Base-by-base conservation (phyloP, 2,329 filamentous ascomycete genomes). In the Ophiostoma triangulosporum region DNA sequence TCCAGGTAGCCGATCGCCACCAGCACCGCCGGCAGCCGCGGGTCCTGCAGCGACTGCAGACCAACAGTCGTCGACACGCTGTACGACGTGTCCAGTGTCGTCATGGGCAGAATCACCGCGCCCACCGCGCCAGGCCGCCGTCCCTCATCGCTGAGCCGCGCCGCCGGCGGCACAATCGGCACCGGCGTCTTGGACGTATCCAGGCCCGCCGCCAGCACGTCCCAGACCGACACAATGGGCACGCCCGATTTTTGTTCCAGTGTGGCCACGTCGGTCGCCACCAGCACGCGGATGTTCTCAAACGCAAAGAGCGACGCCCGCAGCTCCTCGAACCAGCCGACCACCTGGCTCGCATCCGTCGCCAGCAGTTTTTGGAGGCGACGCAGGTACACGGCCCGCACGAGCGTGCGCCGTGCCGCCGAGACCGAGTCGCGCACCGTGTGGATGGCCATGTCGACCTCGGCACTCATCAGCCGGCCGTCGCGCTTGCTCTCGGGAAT, bases 1-100 rank as follows among this genome's bases (percentile, higher is more conserved):
- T 96, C 90, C 57, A 98, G 83, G 64, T 96, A 97, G 20, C 89
- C 83, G 50, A 89, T 80, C 1, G 91, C 89, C 7, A 98, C 90
- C 66, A 95, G 80, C 51, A 95, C 76, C 2, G 90, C 83, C 0
- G 93, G 89, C 1, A 97, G 74, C 15, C 80, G 77, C 0, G 89
- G 83, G 62, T 96, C 84, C 4, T 77, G 74, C 63, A 85, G 90
- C 0, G 84, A 87, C 24, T 79, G 76, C 15, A 91, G 78, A 6
- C 91, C 91, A 40, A 78, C 77, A 2, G 84, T 76, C 11, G 85
- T 85, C 61, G 87, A 81, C 56, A 90, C 79, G 24, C 84, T 84
- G 69, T 88, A 97, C 1, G 90, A 96, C 43, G 87, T 94, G 69
- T 98, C 93, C 51, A 96, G 84, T 1, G 89, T 86, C 0, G 88